A percentile compares a stretch with the other conserved stretches of the same genome.
Evolutionary conservation across 2,329 filamentous ascomycete species (phyloP).

Genomic region (Pestalotiopsis sp.): DNA sequence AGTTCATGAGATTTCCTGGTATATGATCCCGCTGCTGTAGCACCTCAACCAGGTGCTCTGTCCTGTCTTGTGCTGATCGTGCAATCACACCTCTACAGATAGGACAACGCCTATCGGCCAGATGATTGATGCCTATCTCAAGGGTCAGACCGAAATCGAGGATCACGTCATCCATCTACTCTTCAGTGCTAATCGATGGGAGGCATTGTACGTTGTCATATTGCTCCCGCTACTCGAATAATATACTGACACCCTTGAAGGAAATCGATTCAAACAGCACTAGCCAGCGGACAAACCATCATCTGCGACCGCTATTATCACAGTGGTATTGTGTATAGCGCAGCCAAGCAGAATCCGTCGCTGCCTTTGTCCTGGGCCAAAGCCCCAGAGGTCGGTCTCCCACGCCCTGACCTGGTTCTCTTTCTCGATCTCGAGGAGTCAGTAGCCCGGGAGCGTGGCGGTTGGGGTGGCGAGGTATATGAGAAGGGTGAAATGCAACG

Average conservation of each 20-base stretch:
- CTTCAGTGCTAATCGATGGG: slow-evolving; percentile 92
- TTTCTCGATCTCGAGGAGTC: slow-evolving; percentile 82
- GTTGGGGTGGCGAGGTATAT: slow-evolving; percentile 86
- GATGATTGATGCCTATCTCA: slow-evolving; percentile 84
- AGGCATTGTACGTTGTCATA: slow-evolving; percentile 53
- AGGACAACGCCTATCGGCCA: slow-evolving; percentile 80
- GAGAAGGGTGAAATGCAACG: slow-evolving; percentile 83
- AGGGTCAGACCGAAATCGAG: slow-evolving; percentile 69
- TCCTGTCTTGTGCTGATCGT: not conserved
- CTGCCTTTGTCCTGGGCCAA: slow-evolving; percentile 79
- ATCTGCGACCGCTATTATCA: slow-evolving; percentile 94
- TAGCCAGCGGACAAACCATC: slow-evolving; percentile 70
- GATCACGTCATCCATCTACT: slow-evolving; percentile 89
- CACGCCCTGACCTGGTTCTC: slow-evolving; percentile 81
- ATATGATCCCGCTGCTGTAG: slow-evolving; percentile 23
- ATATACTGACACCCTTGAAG: slow-evolving; percentile 30
- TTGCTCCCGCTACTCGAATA: not conserved
- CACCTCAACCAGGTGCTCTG: no score
- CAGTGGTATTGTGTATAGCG: slow-evolving; percentile 89
- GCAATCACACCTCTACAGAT: slow-evolving; percentile 49
- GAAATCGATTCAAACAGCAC: slow-evolving; percentile 49
- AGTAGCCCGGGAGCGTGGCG: slow-evolving; percentile 73
- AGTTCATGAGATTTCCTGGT: slow-evolving; percentile 60
- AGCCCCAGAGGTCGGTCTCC: slow-evolving; percentile 80
- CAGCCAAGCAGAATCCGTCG: slow-evolving; percentile 75